Evolutionary conservation across 2,329 filamentous ascomycete genomes (phyloP).

Genomic region (Xylariaceae sp.): DNA sequence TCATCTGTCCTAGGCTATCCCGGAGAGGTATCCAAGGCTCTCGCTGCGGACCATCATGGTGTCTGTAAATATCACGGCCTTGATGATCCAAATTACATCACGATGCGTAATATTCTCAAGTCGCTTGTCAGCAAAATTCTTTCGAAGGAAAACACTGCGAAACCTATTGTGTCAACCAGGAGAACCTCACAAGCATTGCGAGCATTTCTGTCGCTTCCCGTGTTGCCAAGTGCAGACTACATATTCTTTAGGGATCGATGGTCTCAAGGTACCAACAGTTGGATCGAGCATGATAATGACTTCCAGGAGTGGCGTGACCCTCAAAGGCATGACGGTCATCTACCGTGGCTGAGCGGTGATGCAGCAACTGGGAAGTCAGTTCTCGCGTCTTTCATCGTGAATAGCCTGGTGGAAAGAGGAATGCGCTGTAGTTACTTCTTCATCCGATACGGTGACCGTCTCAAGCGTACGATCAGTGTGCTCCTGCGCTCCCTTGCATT

Average conservation of each 20-base stretch:
- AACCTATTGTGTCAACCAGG: neutral
- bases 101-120: slow-evolving; percentile 27
- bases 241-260: slow-evolving; percentile 15
- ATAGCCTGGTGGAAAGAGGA: slow-evolving; percentile 8
- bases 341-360: slow-evolving; percentile 11
- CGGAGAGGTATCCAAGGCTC: slow-evolving; percentile 31
- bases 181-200: slow-evolving; percentile 4
- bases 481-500: slow-evolving; percentile 28
- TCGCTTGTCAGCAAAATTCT: slow-evolving; percentile 10
- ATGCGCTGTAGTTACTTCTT: slow-evolving; percentile 15
- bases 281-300: slow-evolving; percentile 3
- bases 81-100: slow-evolving; percentile 33
- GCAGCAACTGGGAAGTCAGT: slow-evolving; percentile 17
- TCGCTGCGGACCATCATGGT: slow-evolving; percentile 37
- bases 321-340: neutral
- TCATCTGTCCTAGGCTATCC: slow-evolving; percentile 39
- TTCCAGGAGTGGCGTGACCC: slow-evolving; percentile 7
- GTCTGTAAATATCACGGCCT: slow-evolving; percentile 36
- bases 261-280: slow-evolving; percentile 8
- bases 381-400: slow-evolving; percentile 14
- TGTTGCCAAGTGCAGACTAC: slow-evolving; percentile 10
- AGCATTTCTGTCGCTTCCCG: slow-evolving; percentile 7
- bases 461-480: slow-evolving; percentile 13
- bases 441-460: slow-evolving; percentile 7
- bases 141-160: slow-evolving; percentile 1